Evolutionary conservation across 1,139 yeast genomes (phyloP).

Genomic region (Diutina siamensis): DNA sequence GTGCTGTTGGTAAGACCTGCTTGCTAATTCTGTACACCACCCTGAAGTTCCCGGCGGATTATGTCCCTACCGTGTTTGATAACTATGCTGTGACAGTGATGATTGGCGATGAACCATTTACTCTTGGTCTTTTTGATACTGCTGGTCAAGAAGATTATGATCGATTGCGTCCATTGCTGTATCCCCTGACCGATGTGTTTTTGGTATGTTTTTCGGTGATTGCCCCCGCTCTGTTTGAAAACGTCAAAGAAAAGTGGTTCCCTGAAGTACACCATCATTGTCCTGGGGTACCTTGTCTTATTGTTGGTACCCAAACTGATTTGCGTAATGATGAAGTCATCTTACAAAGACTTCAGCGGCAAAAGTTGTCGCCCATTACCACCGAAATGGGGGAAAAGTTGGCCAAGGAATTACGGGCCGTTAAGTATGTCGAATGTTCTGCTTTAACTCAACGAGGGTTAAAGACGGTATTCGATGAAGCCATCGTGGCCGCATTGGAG

Average conservation of each 20-base stretch:
- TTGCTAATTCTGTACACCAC: constrained; percentile 84
- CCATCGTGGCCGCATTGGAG: constrained; percentile 90
- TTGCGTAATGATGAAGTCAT: constrained; percentile 88
- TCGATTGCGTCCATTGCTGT: constrained; percentile 88
- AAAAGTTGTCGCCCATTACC: constrained; percentile 77
- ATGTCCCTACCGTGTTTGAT: constrained; percentile 78
- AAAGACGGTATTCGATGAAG: constrained; percentile 93
- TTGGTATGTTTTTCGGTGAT: constrained; percentile 90
- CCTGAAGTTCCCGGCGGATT: constrained; percentile 78
- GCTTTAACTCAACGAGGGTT: constrained; percentile 96
- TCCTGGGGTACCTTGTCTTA: constrained; percentile 92
- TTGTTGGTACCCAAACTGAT: constrained; percentile 94
- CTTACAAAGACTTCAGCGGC: constrained; percentile 80
- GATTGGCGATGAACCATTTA: constrained; percentile 97
- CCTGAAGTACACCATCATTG: constrained; percentile 98
- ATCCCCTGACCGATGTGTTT: constrained; percentile 95
- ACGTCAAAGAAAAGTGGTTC: constrained; percentile 96
- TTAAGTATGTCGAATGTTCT: constrained; percentile 93
- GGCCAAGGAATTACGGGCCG: constrained; percentile 89
- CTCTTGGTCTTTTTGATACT: constrained; percentile 91
- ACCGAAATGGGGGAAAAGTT: constrained; percentile 84
- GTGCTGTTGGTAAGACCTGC: constrained; percentile 75
- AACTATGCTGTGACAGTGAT: constrained; percentile 97
- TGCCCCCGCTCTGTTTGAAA: constrained; percentile 96
- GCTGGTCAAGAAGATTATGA: constrained; percentile 99